Evolutionary conservation across 108 stramenopile species (phyloP), one percentile per base, ranked within the genome.

Genomic region (Pseudonitzschia pungens): DNA sequence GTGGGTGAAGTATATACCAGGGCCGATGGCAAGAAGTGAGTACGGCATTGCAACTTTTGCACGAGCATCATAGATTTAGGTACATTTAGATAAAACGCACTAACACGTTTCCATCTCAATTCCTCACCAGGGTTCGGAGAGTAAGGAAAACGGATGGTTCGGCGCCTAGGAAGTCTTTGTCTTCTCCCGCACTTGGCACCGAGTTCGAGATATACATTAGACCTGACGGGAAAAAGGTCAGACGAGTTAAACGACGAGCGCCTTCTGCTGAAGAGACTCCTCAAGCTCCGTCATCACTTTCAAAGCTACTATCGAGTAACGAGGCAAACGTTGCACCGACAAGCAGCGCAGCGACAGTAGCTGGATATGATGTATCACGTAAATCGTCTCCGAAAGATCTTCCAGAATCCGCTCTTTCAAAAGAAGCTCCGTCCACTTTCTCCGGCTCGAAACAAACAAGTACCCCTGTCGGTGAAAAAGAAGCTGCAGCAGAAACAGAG

Each of bases 201-300:
- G 63, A 79, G 36, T 71, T 68, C 18, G 83, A 84, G 68, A 75
- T 84, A 24, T 77, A 68, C 62, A 72, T 80, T 27, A 40, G 79
- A 74, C 73, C 83, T 24, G 83, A 84, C 62, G 83, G 83, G 11
- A 84, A 66, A 40, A 84, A 84, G 59, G 83, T 84, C 14, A 72
- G 83, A 50, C 67, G 83, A 41, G 65, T 84, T 15, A 24, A 62
- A 22, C 66, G 65, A 32, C 42, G 28, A 12, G 57, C 40, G 9
- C 62, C 33, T 41, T 0, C 67, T 5, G 41, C 64, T n/a, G 56
- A 36, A 65, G 16, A 65, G 24, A 50, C 55, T 44, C 43, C 69
- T 24, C 10, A 64, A 45, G 24, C 7, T 22, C 45, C 48, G 44
- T 41, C 26, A 10, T 67, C 66, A 10, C 66, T 67, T 48, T 44